Conservation (phyloP, 257 asterid species). For the Salvia splendens region DNA sequence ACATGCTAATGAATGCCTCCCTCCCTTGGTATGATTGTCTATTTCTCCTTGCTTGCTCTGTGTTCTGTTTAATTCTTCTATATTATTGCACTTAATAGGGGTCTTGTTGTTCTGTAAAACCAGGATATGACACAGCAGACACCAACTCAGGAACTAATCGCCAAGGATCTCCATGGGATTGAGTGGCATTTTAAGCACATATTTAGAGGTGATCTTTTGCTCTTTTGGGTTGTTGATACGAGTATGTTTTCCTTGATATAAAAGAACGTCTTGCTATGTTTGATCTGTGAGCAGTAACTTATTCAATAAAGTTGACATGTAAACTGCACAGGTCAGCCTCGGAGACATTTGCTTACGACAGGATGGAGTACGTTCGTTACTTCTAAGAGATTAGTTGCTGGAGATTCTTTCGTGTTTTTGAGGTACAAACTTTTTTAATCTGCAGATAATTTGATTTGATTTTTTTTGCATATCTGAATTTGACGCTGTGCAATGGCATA, state of each 20-base stretch:
- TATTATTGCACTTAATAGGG: background rate
- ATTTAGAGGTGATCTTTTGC: constrained; percentile 55
- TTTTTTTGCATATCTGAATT: background rate
- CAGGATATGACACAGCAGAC: constrained; percentile 79
- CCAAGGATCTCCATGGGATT: constrained; percentile 66
- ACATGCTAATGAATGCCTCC: constrained; percentile 87
- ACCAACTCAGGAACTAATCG: constrained; percentile 71
- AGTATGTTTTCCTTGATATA: background rate
- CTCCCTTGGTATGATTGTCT: constrained; percentile 62
- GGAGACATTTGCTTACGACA: constrained; percentile 80
- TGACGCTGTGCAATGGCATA: background rate
- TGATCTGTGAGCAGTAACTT: background rate
- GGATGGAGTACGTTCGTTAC: constrained; percentile 86
- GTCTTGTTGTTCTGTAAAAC: background rate
- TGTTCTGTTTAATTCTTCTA: background rate
- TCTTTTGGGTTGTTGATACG: background rate
- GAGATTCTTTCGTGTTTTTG: constrained; percentile 72
- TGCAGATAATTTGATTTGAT: no score
- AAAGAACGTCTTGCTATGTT: background rate
- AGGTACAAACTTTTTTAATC: constrained; percentile 41
- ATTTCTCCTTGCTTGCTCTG: background rate
- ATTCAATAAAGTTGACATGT: background rate
- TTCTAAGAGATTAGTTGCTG: constrained; percentile 71
- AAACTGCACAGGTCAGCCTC: constrained; percentile 65
- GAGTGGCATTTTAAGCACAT: constrained; percentile 83